Evolutionary conservation across 1,284 basidiomycete genomes (phyloP), one percentile per base, ranked within the genome.

Genomic region (Cystobasidiaceae sp.): DNA sequence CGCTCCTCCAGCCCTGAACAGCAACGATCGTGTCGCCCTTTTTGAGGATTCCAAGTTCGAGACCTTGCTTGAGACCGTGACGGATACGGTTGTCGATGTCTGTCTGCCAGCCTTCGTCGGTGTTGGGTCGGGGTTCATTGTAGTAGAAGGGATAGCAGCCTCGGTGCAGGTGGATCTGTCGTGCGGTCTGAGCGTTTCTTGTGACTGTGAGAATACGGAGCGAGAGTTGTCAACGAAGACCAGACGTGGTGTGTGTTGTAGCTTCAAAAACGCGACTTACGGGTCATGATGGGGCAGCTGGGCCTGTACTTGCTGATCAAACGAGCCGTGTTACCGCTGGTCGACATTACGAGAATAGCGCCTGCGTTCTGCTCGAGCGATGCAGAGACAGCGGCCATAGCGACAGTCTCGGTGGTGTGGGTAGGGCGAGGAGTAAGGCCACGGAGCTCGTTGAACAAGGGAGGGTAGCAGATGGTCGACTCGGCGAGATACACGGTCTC

Each of bases 71-170:
- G 76, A 98, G 83, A 70, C 93, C 96, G 75, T 87, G 97, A 62
- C 90, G 87, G 77, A 89, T 89, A 69, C 88, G 86, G 78, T 91
- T 90, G 80, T 91, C 89, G 74, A 97, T 94, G 78, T 99, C 96
- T 63, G 86, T 91, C 82, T 98, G 96, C 96, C 96, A 99, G 78
- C 93, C 92, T 75, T 89, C 85, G 59, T 83, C 82, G 69, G 85
- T 84, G 71, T 94, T 85, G 58, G 93, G 93, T 67, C 93, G 84
- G 23, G 92, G 87, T 80, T 96, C 90, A 41, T 88, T 82, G 82
- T 97, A 99, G 85, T 86, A 89, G 85, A 97, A 92, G 33, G 94
- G 93, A 80, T 98, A 98, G 79, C 89, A 91, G 69, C 93, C 96
- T 71, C 96, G 87, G 82, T 97, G 90, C 71, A 99, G 81, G 80